These are phyloP conservation scores for Citrus sp. DNA, from an alignment of 345 rosid genomes.

Conservation along the genomic window DNA sequence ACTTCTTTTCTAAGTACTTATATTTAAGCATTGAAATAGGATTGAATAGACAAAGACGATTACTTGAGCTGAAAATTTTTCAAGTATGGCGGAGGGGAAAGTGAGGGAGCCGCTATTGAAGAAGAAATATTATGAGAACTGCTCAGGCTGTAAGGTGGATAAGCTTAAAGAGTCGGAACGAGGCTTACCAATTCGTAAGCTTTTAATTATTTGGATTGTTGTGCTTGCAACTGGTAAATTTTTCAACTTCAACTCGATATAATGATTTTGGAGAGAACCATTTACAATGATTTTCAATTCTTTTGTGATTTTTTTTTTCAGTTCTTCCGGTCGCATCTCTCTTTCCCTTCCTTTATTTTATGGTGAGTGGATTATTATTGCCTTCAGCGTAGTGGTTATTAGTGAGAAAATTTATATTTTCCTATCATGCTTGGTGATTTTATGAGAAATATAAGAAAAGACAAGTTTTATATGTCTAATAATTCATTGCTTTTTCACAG, in stretches of 20 bases:
- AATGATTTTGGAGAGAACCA: too few species aligned
- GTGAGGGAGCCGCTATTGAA: background rate
- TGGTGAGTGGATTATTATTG: constrained; percentile 49
- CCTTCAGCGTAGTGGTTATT: background rate
- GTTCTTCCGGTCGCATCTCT: constrained; percentile 81
- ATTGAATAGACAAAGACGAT: too few species aligned
- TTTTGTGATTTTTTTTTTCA: constrained; percentile 24
- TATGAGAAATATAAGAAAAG: too few species aligned
- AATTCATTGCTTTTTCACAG: background rate
- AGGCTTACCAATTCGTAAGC: constrained; percentile 62
- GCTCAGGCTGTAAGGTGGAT: constrained; percentile 81
- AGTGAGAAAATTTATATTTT: too few species aligned
- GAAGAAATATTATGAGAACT: constrained; percentile 53
- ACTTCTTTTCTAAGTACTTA: too few species aligned
- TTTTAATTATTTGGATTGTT: constrained; percentile 56
- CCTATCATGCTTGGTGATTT: too few species aligned
- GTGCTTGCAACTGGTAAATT: constrained; percentile 58
- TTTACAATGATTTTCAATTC: background rate
- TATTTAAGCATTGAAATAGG: too few species aligned
- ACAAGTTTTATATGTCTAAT: background rate
- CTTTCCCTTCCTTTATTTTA: constrained; percentile 85
- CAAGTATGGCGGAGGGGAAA: background rate
- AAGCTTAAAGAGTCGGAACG: constrained; percentile 40
- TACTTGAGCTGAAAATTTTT: background rate
- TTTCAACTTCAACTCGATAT: too few species aligned